Conservation (phyloP, 495 filamentous ascomycete genomes). For the Daldinia caldariorum region DNA sequence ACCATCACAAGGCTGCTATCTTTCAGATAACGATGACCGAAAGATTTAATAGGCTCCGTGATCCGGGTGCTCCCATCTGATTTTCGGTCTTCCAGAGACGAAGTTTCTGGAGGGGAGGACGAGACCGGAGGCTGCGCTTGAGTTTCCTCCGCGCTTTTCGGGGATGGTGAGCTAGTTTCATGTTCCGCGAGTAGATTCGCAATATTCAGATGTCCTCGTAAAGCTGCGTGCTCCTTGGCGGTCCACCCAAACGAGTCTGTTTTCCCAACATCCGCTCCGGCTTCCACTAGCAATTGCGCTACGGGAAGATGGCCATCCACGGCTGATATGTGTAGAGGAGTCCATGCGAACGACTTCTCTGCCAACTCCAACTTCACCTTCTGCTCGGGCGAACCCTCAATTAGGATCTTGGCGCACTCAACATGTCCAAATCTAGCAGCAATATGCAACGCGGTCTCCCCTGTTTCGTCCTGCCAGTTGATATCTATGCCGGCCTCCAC, state of each 20-base stretch:
- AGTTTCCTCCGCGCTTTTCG: slow-evolving; percentile 37
- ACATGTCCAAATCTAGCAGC: slow-evolving; percentile 88
- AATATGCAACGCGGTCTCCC: slow-evolving; percentile 93
- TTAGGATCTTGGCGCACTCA: slow-evolving; percentile 77
- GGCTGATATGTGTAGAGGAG: slow-evolving; percentile 87
- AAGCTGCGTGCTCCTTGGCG: slow-evolving; percentile 88
- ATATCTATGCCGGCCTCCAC: slow-evolving; percentile 92
- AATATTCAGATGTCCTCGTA: slow-evolving; percentile 86
- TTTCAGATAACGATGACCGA: slow-evolving; percentile 94
- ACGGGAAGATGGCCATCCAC: slow-evolving; percentile 84
- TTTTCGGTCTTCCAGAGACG: slow-evolving; percentile 60
- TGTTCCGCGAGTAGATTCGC: slow-evolving; percentile 68
- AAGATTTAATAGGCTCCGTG: slow-evolving; percentile 86
- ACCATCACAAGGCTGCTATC: slow-evolving; percentile 90
- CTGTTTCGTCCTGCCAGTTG: slow-evolving; percentile 91
- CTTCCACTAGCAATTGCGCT: slow-evolving; percentile 74
- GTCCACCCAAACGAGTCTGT: slow-evolving; percentile 93
- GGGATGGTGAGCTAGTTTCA: slow-evolving; percentile 19
- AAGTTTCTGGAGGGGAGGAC: slow-evolving; percentile 60
- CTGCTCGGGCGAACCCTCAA: slow-evolving; percentile 73
- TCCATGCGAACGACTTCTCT: slow-evolving; percentile 92
- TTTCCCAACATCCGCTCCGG: slow-evolving; percentile 76
- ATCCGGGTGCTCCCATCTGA: slow-evolving; percentile 56
- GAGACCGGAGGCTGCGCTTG: slow-evolving; percentile 51
- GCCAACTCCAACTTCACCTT: slow-evolving; percentile 78